Evolutionary conservation across 2,329 filamentous ascomycete species (phyloP).

Genomic region (Allantophomopsis lycopodina): DNA sequence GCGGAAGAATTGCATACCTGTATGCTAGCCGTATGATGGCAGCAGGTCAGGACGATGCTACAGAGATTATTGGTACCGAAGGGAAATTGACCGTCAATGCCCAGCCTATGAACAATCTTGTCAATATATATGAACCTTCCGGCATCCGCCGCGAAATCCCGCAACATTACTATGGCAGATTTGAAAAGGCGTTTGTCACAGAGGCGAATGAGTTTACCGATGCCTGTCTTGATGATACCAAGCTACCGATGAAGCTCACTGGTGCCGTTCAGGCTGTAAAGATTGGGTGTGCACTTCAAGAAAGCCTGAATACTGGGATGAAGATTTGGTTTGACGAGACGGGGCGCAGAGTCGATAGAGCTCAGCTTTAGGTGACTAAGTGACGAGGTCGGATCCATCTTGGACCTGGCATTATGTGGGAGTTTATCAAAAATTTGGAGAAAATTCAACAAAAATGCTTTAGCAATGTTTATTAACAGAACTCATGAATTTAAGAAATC

Average conservation of each 20-base stretch:
- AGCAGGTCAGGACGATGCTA: conserved; percentile 51
- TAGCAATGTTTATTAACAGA: no score
- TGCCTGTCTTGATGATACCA: conserved; percentile 37
- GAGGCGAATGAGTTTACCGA: conserved; percentile 51
- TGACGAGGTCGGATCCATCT: no score
- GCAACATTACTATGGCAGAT: conserved; percentile 46
- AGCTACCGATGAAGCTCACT: conserved; percentile 38
- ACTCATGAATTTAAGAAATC: no score
- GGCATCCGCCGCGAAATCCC: conserved; percentile 47
- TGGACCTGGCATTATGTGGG: no score
- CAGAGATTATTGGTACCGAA: conserved; percentile 52
- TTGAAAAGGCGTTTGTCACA: conserved; percentile 46
- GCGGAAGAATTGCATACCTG: conserved; percentile 48
- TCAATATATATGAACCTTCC: conserved; percentile 36
- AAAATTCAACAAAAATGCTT: no score
- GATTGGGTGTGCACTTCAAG: conserved; percentile 46
- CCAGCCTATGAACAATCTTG: conserved; percentile 37
- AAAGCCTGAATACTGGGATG: conserved; percentile 36
- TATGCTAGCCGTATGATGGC: conserved; percentile 55
- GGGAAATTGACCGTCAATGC: conserved; percentile 49
- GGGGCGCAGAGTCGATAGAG: conserved; percentile 24
- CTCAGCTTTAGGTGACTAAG: no score
- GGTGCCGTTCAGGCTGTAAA: conserved; percentile 45
- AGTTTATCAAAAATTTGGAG: no score
- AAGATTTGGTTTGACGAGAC: conserved; percentile 45